phyloP scores from a whole-genome alignment of 495 filamentous ascomycete genomes.

The Echria macrotheca region DNA sequence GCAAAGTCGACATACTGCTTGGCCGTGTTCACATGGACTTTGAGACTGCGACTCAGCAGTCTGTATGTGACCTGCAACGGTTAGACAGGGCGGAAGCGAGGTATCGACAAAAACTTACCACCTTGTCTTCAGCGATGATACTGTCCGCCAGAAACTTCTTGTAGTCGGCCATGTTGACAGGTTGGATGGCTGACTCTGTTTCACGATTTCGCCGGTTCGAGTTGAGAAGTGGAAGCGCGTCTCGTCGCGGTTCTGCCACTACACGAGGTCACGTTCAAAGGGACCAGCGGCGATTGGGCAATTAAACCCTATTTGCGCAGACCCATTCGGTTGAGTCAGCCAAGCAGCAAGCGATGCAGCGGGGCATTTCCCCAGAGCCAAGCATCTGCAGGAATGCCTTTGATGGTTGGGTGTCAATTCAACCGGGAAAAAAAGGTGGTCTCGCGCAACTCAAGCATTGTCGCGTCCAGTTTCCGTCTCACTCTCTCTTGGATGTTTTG shows the following conservation, averaged over 20 bases:
- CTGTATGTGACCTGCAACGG: conserved; percentile 73
- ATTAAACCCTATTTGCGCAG: neutral
- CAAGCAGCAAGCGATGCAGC: too few relatives aligned
- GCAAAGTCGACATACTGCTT: conserved; percentile 24
- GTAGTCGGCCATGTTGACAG: conserved; percentile 49
- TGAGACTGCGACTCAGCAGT: conserved; percentile 67
- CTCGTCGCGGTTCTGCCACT: neutral
- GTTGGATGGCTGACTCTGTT: neutral
- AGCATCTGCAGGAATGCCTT: neutral
- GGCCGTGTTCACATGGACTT: conserved; percentile 66
- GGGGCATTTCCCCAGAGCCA: too few relatives aligned
- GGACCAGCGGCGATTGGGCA: neutral
- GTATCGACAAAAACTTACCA: conserved; percentile 47
- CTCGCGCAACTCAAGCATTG: too few relatives aligned
- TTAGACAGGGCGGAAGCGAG: neutral
- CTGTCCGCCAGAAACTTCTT: conserved; percentile 66
- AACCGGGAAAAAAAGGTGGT: conserved; percentile 3
- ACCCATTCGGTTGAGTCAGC: neutral
- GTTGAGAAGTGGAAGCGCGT: neutral
- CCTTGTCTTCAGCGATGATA: conserved; percentile 69
- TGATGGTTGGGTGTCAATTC: neutral
- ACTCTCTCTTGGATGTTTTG: neutral
- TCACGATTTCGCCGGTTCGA: too few relatives aligned
- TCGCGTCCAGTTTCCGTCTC: too few relatives aligned
- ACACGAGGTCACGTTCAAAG: conserved; percentile 10